Base-by-base conservation (phyloP, 2,329 filamentous ascomycete genomes). In the Tolypocladium album region DNA sequence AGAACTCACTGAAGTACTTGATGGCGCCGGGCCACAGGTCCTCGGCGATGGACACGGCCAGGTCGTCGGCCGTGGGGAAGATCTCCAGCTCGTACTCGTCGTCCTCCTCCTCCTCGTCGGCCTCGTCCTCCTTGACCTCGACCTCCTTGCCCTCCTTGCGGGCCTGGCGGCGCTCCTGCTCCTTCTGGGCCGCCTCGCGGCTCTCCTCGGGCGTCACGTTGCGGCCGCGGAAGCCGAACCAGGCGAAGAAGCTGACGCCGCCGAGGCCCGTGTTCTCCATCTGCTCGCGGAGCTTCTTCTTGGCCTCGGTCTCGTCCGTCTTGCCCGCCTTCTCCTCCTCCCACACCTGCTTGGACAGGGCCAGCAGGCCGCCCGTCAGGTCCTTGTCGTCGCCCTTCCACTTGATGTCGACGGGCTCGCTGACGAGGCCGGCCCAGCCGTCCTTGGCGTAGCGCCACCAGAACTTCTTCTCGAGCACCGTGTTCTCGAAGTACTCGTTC, bases 11-110 rank as follows among this genome's bases (percentile, higher is more conserved):
- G 77, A 94, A 97, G 77, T 94, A 95, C 74, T 89, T 90, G 73
- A 96, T 87, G 61, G 92, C 93, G 64, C 86, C 85, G 56, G 90
- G 89, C 87, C 88, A 97, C 58, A 97, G 78, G 67, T 97, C 93
- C 71, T 97, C 92, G 11, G 88, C 85, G 66, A 97, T 80, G 62
- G 86, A 81, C 63, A 91, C 82, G 45, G 92, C 92, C 56, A 97
- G 74, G 63, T 92, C 88, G 66, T 95, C 91, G 27, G 90, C 93
- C 52, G 86, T 85, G n/a, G 89, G 88, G 79, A 94, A 96, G 67
- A 96, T 88, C 75, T 97, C 93, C 56, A 88, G 81, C 59, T 87
- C 85, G 62, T 87, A 82, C 65, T 88, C 82, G 64, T 87, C 83
- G 38, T 84, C 76, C 1, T 82, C 80, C 1, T 82, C 78, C 0